These are phyloP conservation scores for Chrysanthemum seticuspe DNA, from an alignment of 129 eudicot genomes.

Conservation along the genomic window DNA sequence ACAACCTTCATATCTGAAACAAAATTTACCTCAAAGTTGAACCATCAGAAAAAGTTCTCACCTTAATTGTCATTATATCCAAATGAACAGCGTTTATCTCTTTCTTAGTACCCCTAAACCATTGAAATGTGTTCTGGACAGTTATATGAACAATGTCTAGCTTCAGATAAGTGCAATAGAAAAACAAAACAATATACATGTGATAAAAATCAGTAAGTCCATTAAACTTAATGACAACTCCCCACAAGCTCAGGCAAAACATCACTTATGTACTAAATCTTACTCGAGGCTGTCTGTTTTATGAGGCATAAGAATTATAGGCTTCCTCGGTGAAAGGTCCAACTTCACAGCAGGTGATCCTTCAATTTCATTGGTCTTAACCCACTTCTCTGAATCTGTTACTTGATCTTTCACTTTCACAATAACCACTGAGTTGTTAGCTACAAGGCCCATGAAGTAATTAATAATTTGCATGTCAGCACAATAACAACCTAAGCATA, in stretches of 20 bases:
- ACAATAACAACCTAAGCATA: constrained; percentile 27
- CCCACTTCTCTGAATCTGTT: constrained; percentile 84
- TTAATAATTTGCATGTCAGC: constrained; percentile 52
- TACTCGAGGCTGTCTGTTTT: constrained; percentile 84
- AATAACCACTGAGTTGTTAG: constrained; percentile 59
- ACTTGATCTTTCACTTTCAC: constrained; percentile 81
- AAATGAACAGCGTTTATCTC: constrained; percentile 75
- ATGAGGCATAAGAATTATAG: constrained; percentile 93
- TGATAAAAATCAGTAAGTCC: not conserved
- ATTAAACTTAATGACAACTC: not conserved
- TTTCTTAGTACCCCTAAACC: constrained; percentile 72
- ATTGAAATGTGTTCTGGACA: constrained; percentile 76
- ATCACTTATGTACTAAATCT: constrained; percentile 30
- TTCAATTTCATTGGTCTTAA: constrained; percentile 83
- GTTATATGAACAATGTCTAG: constrained; percentile 95
- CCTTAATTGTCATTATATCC: constrained; percentile 73
- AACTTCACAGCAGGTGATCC: constrained; percentile 98
- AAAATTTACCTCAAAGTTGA: constrained; percentile 18
- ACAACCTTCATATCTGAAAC: not conserved
- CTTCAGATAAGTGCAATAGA: constrained; percentile 78
- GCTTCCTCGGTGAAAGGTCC: constrained; percentile 84
- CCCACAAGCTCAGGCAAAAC: constrained; percentile 9
- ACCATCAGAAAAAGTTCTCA: constrained; percentile 30
- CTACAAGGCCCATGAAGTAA: constrained; percentile 96
- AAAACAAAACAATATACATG: constrained; percentile 20